A percentile compares a stretch with the other conserved stretches of the same genome.
phyloP scores from a whole-genome alignment of 495 filamentous ascomycete genomes.

The Gamarada debralockiae region DNA sequence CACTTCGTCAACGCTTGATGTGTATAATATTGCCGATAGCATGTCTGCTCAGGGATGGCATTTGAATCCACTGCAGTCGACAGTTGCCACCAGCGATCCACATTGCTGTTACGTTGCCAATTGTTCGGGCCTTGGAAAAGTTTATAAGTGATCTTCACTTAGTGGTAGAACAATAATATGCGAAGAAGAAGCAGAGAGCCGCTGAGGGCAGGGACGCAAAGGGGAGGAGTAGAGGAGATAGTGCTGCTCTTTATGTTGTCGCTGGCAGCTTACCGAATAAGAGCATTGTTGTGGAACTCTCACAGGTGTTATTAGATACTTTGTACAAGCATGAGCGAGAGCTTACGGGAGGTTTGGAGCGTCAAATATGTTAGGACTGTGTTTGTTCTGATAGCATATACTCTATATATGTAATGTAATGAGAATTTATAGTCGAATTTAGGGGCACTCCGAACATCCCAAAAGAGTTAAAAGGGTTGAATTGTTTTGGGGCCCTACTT shows the following conservation, averaged over 20 bases:
- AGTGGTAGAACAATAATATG: slow-evolving; percentile 72
- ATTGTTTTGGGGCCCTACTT: too few species aligned
- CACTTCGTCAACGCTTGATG: slow-evolving; percentile 68
- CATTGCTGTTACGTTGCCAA: slow-evolving; percentile 86
- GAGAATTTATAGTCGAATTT: not conserved
- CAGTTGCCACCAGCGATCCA: slow-evolving; percentile 89
- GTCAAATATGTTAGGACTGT: too few species aligned
- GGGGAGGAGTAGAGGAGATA: slow-evolving; percentile 63
- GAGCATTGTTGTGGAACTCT: slow-evolving; percentile 86
- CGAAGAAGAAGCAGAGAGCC: slow-evolving; percentile 58
- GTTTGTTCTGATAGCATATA: not conserved
- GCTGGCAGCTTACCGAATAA: slow-evolving; percentile 94
- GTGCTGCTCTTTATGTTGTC: slow-evolving; percentile 89
- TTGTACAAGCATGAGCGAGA: too few species aligned
- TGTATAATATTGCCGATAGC: slow-evolving; percentile 84
- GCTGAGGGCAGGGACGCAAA: slow-evolving; percentile 70
- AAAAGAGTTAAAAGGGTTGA: too few species aligned
- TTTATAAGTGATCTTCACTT: slow-evolving; percentile 73
- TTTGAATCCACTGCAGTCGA: slow-evolving; percentile 86
- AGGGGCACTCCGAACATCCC: too few species aligned
- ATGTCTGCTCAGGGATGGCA: slow-evolving; percentile 88
- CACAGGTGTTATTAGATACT: slow-evolving; percentile 91
- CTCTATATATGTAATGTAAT: not conserved
- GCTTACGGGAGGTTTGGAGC: too few species aligned
- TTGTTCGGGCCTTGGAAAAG: slow-evolving; percentile 72